A percentile compares a stretch with the other conserved stretches of the same genome.
Evolutionary conservation across 1,284 basidiomycete species (phyloP).

Genomic region (Golubevia sp.): DNA sequence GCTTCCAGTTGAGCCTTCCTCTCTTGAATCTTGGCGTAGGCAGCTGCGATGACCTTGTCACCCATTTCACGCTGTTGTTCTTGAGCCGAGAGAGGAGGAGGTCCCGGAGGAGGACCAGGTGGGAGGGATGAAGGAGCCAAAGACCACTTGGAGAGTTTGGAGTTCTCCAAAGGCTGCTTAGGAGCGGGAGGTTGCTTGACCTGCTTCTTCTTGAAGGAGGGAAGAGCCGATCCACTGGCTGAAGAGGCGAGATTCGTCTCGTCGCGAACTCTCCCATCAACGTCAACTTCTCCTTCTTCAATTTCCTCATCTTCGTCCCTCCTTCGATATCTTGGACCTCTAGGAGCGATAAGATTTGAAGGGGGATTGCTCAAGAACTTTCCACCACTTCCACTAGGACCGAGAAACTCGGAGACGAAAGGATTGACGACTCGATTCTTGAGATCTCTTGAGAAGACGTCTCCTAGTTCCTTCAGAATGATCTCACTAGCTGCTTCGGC

Average conservation of each 20-base stretch:
- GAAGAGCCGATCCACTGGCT: not conserved
- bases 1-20: slow-evolving; percentile 1
- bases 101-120: not conserved
- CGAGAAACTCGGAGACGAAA: slow-evolving; percentile 68
- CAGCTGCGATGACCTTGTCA: not conserved
- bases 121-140: not conserved
- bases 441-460: slow-evolving; percentile 72
- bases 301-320: slow-evolving; percentile 73
- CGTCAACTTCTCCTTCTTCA: slow-evolving; percentile 66
- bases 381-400: slow-evolving; percentile 63
- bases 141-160: not conserved
- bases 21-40: slow-evolving; percentile 1
- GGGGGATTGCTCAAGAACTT: slow-evolving; percentile 18
- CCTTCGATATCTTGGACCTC: slow-evolving; percentile 14
- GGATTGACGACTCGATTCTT: slow-evolving; percentile 70
- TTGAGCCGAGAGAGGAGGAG: not conserved
- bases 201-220: not conserved
- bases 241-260: slow-evolving; percentile 1
- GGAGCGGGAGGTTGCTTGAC: not conserved
- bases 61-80: slow-evolving; percentile 1
- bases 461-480: slow-evolving; percentile 71
- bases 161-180: not conserved
- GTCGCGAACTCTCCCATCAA: slow-evolving; percentile 10
- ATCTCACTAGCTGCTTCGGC: slow-evolving; percentile 69
- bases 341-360: not conserved